Evolutionary conservation across 2,329 filamentous ascomycete species (phyloP).

Genomic region (Fusarium sp.): DNA sequence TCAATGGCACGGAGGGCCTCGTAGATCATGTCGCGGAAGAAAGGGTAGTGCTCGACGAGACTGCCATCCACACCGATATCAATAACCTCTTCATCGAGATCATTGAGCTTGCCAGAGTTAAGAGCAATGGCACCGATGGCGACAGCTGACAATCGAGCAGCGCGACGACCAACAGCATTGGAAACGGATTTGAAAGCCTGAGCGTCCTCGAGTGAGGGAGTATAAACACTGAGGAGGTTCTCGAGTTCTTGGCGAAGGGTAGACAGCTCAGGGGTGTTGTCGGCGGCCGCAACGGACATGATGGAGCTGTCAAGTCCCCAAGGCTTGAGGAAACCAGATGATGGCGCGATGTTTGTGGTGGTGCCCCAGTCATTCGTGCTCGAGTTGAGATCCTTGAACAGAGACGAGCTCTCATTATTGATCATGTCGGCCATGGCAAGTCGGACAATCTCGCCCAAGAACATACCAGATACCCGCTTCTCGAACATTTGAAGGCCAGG

Average conservation of each 20-base stretch:
- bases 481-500: constrained; percentile 98
- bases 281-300: constrained; percentile 85
- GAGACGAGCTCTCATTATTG: constrained; percentile 68
- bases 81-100: constrained; percentile 72
- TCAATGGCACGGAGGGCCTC: constrained; percentile 80
- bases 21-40: constrained; percentile 87
- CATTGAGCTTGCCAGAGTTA: constrained; percentile 75
- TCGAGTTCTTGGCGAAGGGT: constrained; percentile 81
- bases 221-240: constrained; percentile 76
- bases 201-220: constrained; percentile 82
- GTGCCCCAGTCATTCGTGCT: constrained; percentile 73
- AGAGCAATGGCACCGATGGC: constrained; percentile 87
- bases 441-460: constrained; percentile 91
- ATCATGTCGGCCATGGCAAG: constrained; percentile 77
- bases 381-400: constrained; percentile 81
- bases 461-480: constrained; percentile 98
- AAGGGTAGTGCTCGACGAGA: constrained; percentile 94
- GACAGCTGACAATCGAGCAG: constrained; percentile 86
- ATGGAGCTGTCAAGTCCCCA: constrained; percentile 95
- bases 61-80: constrained; percentile 96
- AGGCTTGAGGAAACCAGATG: constrained; percentile 74
- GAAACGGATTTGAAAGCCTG: constrained; percentile 86
- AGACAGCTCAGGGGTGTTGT: constrained; percentile 75
- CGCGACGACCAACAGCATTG: constrained; percentile 84
- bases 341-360: constrained; percentile 72